Evolutionary conservation across 768 basidiomycete genomes (phyloP), one percentile per base, ranked within the genome.

Genomic region (Gelatoporia subvermispora): DNA sequence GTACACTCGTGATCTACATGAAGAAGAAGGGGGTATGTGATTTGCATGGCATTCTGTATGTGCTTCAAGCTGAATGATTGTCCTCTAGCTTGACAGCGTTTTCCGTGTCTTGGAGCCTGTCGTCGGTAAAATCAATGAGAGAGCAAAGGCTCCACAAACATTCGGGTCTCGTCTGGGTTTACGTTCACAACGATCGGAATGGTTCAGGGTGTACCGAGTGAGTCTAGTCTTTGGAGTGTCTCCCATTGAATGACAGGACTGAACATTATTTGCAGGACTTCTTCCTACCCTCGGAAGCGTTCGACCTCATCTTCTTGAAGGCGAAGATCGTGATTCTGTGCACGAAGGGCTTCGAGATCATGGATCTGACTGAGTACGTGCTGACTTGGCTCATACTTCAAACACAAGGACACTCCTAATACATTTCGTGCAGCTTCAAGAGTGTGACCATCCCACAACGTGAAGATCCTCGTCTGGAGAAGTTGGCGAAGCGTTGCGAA

Each of bases 41-140:
- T n/a, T 42, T 46, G 25, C 37, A 20, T 4, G 13, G 20, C 25
- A 18, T 11, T 18, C 24, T 52, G 61, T 37, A 59, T 41, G n/a
- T 24, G 15, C 18, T 5, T 28, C 10, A 22, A 4, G 16, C n/a
- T 18, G 8, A 3, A n/a, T n/a, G n/a, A n/a, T n/a, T 22, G 31
- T 59, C 43, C 51, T 41, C 21, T 44, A 83, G 77, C 73, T 89
- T 55, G 91, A 95, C 60, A 93, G 90, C 48, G 87, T 96, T 43
- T 97, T 99, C 79, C 89, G 90, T 46, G 93, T 95, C 5, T 77
- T 99, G n/a, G 95, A 99, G 57, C 95, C 95, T 3, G 90, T 98
- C n/a, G 77, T 83, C 3, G 90, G 85, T 56, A 91, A 89, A 66
- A 92, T 87, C 58, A 87, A 84, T 45, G 88, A 89, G 65, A 77